Percentiles rank a stretch among this genome's conserved stretches.
Evolutionary conservation across 306 rosid genomes (phyloP).

Genomic region (Glycine soja): DNA sequence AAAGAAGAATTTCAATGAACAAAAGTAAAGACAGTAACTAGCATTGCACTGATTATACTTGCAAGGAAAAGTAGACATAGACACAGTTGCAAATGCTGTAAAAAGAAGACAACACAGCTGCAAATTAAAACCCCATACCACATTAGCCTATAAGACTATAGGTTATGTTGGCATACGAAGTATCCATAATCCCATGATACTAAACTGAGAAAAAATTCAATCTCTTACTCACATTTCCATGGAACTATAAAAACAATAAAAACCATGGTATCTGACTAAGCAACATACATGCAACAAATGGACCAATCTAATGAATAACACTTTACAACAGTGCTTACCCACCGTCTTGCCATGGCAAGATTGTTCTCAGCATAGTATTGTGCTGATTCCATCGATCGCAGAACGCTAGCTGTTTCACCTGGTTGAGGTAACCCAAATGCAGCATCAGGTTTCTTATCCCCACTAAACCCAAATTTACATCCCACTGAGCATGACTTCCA

Average conservation of each 20-base stretch:
- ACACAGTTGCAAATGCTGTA: conserved; percentile 21
- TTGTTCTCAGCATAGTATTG: conserved; percentile 75
- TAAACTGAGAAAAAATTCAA: conserved; percentile 6
- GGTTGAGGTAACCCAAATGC: conserved; percentile 64
- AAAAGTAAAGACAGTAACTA: neutral
- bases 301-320: conserved; percentile 47
- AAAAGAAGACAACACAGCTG: neutral
- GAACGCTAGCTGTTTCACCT: conserved; percentile 65
- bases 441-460: conserved; percentile 65
- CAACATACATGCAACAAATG: conserved; percentile 12
- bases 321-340: conserved; percentile 86
- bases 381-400: conserved; percentile 93
- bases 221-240: conserved; percentile 38
- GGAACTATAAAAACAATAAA: conserved; percentile 18
- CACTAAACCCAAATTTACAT: conserved; percentile 69
- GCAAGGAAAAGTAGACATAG: conserved; percentile 20
- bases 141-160: conserved; percentile 12
- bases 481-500: conserved; percentile 77
- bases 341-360: conserved; percentile 90
- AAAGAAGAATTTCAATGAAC: conserved; percentile 27
- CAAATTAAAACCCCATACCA: conserved; percentile 31
- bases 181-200: conserved; percentile 9
- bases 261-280: conserved; percentile 9
- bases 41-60: conserved; percentile 35
- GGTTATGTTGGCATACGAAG: conserved; percentile 19